Conservation (phyloP, 2,329 filamentous ascomycete species). For the Daldinia eschscholtzii region DNA sequence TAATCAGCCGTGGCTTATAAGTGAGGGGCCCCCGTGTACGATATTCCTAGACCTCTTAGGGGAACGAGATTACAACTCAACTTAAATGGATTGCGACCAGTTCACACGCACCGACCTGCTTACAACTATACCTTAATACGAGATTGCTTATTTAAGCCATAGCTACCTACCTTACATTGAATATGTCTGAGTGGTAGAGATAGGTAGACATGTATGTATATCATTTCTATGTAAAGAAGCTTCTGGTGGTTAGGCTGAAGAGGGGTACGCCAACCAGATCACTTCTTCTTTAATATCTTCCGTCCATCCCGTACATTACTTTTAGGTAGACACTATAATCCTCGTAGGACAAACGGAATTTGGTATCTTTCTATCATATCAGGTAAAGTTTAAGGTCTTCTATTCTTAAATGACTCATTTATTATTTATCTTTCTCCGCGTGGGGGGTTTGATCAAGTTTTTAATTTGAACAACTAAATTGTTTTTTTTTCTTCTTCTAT, state of each 20-base stretch:
- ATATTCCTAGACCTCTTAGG: background rate
- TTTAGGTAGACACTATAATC: conserved; percentile 2
- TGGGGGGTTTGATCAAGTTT: conserved; percentile 21
- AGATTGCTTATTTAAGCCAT: background rate
- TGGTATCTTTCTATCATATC: conserved; percentile 16
- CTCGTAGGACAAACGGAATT: conserved; percentile 14
- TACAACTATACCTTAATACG: background rate
- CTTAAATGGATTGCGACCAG: background rate
- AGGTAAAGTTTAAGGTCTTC: conserved; percentile 8
- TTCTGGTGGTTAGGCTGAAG: conserved; percentile 39
- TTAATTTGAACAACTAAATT: conserved; percentile 3
- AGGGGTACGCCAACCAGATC: conserved; percentile 34
- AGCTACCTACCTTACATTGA: no score
- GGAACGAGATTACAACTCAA: background rate
- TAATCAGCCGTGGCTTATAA: conserved; percentile 8
- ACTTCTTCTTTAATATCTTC: conserved; percentile 26
- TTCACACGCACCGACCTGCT: background rate
- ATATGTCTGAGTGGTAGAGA: background rate
- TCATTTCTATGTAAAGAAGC: conserved; percentile 16
- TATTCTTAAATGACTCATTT: conserved; percentile 35
- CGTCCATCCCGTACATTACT: conserved; percentile 23
- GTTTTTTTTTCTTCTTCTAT: background rate
- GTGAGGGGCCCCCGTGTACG: conserved; percentile 2
- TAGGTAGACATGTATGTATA: conserved; percentile 9
- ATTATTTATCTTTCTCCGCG: conserved; percentile 32